These are phyloP conservation scores for Globisporangium cederbergense DNA, from an alignment of 352 stramenopile genomes.

Conservation along the genomic window DNA sequence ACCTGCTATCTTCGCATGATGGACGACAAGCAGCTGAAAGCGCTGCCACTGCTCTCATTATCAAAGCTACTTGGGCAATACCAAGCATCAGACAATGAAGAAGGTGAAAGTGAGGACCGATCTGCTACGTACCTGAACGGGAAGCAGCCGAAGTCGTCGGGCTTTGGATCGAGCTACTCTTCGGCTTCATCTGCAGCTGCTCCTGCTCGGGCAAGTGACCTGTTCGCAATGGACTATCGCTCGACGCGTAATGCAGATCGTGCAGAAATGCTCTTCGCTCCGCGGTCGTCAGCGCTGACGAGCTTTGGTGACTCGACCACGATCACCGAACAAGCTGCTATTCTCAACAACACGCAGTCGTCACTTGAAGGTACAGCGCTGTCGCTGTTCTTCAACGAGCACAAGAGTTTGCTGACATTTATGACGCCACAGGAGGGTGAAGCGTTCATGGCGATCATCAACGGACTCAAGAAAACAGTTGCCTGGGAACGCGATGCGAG, in stretches of 20 bases:
- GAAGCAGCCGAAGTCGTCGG: slow-evolving; percentile 22
- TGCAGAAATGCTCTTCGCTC: slow-evolving; percentile 59
- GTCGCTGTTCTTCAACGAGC: slow-evolving; percentile 50
- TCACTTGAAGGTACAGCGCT: slow-evolving; percentile 40
- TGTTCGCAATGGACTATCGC: slow-evolving; percentile 69
- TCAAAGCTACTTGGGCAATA: slow-evolving; percentile 32
- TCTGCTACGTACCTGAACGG: slow-evolving; percentile 40
- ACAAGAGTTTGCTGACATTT: slow-evolving; percentile 54
- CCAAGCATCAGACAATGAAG: not conserved
- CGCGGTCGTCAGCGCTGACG: slow-evolving; percentile 9
- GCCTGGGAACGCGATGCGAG: slow-evolving; percentile 55
- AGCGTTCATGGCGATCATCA: slow-evolving; percentile 52
- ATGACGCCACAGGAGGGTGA: slow-evolving; percentile 31
- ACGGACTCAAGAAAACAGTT: slow-evolving; percentile 48
- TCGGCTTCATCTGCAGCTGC: slow-evolving; percentile 21
- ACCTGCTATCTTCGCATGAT: slow-evolving; percentile 76
- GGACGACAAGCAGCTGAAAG: slow-evolving; percentile 41
- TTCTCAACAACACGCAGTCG: not conserved
- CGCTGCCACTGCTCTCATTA: slow-evolving; percentile 54
- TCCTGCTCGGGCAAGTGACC: slow-evolving; percentile 61
- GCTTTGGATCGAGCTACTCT: slow-evolving; percentile 5
- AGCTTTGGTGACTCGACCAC: not conserved
- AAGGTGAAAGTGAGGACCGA: slow-evolving; percentile 26
- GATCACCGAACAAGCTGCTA: not conserved
- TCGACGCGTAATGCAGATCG: slow-evolving; percentile 26